Evolutionary conservation across 768 basidiomycete species (phyloP), one percentile per base, ranked within the genome.

Genomic region (Rickenella mellea): DNA sequence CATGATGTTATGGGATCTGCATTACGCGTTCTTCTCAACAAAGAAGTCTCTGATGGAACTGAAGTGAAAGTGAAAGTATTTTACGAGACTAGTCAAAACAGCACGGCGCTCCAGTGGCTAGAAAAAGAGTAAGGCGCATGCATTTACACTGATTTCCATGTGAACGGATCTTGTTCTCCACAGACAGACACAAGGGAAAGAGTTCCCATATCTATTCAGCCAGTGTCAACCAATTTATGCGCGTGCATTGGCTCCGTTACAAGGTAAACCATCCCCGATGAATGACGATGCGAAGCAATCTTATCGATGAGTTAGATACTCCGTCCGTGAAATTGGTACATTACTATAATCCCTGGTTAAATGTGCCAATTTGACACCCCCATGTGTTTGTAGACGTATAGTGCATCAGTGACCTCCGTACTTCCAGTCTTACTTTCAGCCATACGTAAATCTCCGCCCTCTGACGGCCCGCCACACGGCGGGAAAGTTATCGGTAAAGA

Each of bases 221-320:
- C 93, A 96, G 53, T 88, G 84, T 53, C 91, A 96, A 50, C 88
- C 93, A 3, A 94, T 92, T 50, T 83, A 93, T 55, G 85, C 85
- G 2, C 77, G 92, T 22, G 72, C 80, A 3, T 60, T 94, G 30
- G 72, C 76, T 1, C 92, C 91, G 2, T 54, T 89, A 44, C 90
- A 93, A 73, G 83, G 83, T 77, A 30, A 33, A 29, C 19, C 14
- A 17, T 15, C 25, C 24, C 12, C 14, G 48, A 45, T 14, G n/a
- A n/a, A 8, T 6, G 7, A 21, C 29, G 27, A 28, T 10, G 9
- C 20, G 14, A 27, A 24, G 6, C 14, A 31, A 14, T 9, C 14
- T 17, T 28, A 21, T 42, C 40, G 35, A 48, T 48, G 30, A 35
- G 39, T 33, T 51, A 82, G 93, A 98, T 55, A 85, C 83, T 0